Evolutionary conservation across 2,329 filamentous ascomycete species (phyloP), one percentile per base, ranked within the genome.

Genomic region (Arthrobotrys conoides): DNA sequence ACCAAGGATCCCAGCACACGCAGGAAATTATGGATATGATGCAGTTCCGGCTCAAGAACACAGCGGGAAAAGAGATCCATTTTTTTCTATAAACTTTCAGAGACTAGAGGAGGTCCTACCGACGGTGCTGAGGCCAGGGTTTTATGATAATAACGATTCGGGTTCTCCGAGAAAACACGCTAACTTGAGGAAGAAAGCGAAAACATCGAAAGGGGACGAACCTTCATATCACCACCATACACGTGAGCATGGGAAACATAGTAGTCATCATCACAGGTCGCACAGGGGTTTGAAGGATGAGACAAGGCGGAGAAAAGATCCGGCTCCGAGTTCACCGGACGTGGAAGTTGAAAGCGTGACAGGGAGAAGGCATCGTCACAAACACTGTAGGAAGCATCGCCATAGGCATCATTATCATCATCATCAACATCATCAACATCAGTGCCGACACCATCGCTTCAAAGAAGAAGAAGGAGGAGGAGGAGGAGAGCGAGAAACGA

Each of bases 371-470:
- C 24, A 61, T 49, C 22, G 33, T 18, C 49, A 57, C 41, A 30
- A 48, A 41, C 36, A 61, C 9, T 55, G 67, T 36, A 67, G 14
- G 44, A 77, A 71, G 38, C 67, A 71, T 41, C 67, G 53, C 10
- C 73, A 76, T 57, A 59, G 27, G 10, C 57, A 67, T 36, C n/a
- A n/a, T n/a, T n/a, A n/a, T n/a, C n/a, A n/a, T n/a, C n/a, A n/a
- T n/a, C n/a, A n/a, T n/a, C n/a, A n/a, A n/a, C n/a, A n/a, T n/a
- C n/a, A n/a, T n/a, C n/a, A n/a, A n/a, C n/a, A n/a, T n/a, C 22
- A 38, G 3, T 53, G 67, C 30, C 53, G 48, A 16, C 16, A 46
- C 4, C 51, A 51, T 18, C 20, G n/a, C 4, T 66, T 24, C 22
- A 16, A 41, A n/a, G 38, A 46, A 46, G 44, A 18, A n/a, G 41